Conservation (phyloP, 768 basidiomycete species). For the Boletus rubescentipes region DNA sequence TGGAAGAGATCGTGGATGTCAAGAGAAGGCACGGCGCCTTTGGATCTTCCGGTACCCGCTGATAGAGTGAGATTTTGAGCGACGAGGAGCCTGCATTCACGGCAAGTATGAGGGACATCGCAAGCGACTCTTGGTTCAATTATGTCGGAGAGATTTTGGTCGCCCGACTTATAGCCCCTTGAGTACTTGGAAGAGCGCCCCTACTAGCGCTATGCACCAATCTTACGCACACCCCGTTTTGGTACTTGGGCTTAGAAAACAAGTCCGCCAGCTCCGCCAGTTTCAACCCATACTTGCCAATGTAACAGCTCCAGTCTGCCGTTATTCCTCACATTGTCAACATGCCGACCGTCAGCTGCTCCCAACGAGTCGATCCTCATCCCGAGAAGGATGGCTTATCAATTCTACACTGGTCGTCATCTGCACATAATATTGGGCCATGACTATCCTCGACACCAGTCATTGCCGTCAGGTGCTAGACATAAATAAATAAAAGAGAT, state of each 20-base stretch:
- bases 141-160: no score
- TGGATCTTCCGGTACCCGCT: slow-evolving; percentile 27
- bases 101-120: slow-evolving; percentile 55
- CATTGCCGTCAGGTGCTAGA: not conserved
- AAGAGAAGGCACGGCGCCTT: slow-evolving; percentile 45
- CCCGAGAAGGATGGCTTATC: not conserved
- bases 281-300: no score
- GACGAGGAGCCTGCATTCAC: slow-evolving; percentile 85
- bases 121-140: no score
- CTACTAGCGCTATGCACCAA: no score
- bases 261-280: no score
- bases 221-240: no score
- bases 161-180: no score
- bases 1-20: slow-evolving; percentile 54
- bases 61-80: slow-evolving; percentile 76
- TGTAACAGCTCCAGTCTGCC: no score
- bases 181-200: no score
- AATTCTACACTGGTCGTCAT: not conserved
- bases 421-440: slow-evolving; percentile 5
- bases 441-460: not conserved
- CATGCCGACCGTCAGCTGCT: not conserved
- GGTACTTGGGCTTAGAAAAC: no score
- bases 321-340: not conserved
- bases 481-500: slow-evolving; percentile 1
- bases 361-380: no score